Evolutionary conservation across 768 basidiomycete genomes (phyloP).

Genomic region (Cystobasidium tubakii): DNA sequence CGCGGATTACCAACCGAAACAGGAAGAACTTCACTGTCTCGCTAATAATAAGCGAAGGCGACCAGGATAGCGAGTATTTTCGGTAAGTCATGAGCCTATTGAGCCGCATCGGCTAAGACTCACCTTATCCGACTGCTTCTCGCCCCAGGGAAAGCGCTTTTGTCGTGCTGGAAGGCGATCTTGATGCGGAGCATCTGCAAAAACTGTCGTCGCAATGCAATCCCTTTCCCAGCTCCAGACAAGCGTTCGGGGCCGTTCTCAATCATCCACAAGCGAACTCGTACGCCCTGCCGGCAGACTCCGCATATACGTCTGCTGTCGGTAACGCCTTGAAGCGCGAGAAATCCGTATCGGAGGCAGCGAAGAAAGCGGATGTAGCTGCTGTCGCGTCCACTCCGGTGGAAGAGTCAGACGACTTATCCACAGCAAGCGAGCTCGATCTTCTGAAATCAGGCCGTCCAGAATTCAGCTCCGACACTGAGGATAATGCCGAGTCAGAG

Average conservation of each 20-base stretch:
- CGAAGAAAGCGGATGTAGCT: not conserved
- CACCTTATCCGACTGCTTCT: not conserved
- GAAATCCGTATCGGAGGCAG: not conserved
- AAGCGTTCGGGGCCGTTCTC: not conserved
- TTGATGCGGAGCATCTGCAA: not conserved
- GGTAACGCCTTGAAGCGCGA: not conserved
- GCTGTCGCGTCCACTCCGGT: not conserved
- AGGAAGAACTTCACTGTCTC: conserved; percentile 1
- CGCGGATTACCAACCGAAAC: conserved; percentile 4
- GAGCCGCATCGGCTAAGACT: not conserved
- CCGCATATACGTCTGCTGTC: not conserved
- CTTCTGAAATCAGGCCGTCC: not conserved
- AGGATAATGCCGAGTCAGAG: not conserved
- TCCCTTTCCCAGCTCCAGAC: not conserved
- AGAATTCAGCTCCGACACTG: not conserved
- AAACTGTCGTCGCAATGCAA: not conserved
- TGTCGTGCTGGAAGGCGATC: not conserved
- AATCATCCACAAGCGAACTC: not conserved
- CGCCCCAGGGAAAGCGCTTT: not conserved
- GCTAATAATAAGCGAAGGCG: not conserved
- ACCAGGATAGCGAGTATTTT: not conserved
- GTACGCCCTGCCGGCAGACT: not conserved
- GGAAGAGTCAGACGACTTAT: not conserved
- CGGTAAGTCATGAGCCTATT: not conserved
- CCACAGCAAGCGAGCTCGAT: not conserved